A percentile compares a stretch with the other conserved stretches of the same genome.
phyloP scores from a whole-genome alignment of 495 filamentous ascomycete species.

The Terfezia claveryi region DNA sequence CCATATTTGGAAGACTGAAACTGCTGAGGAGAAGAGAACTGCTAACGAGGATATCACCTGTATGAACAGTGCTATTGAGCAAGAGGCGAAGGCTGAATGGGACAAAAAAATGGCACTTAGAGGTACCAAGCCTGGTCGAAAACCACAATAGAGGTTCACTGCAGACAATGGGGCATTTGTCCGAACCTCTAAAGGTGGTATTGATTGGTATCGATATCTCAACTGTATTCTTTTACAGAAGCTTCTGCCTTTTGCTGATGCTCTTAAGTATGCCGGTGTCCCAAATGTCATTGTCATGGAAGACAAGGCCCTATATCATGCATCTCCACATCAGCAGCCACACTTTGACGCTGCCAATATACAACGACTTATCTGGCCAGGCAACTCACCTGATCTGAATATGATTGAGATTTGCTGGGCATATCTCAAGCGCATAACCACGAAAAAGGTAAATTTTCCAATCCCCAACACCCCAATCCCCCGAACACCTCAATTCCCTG shows the following conservation, averaged over 20 bases:
- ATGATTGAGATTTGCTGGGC: no score
- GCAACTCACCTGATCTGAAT: no score
- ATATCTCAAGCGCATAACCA: not conserved
- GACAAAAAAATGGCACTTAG: not conserved
- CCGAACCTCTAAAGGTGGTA: not conserved
- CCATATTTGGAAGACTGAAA: slow-evolving; percentile 6
- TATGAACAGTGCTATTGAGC: not conserved
- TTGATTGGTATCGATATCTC: not conserved
- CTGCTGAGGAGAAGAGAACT: not conserved
- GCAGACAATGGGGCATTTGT: not conserved
- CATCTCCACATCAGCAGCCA: no score
- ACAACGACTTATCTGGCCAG: no score
- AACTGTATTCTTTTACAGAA: no score
- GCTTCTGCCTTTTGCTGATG: no score
- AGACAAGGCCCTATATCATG: not conserved
- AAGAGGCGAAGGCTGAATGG: not conserved
- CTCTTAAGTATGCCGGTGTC: no score
- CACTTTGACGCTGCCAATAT: no score
- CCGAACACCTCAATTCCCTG: no score
- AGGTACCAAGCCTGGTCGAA: no score
- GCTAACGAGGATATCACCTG: not conserved
- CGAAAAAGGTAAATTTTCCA: not conserved
- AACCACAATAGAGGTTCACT: not conserved
- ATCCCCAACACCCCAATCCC: no score
- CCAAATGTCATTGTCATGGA: not conserved